Percentiles rank a stretch among this genome's conserved stretches.
These are phyloP conservation scores for Trichocladium antarcticum DNA, from an alignment of 495 filamentous ascomycete species.

Conservation along the genomic window DNA sequence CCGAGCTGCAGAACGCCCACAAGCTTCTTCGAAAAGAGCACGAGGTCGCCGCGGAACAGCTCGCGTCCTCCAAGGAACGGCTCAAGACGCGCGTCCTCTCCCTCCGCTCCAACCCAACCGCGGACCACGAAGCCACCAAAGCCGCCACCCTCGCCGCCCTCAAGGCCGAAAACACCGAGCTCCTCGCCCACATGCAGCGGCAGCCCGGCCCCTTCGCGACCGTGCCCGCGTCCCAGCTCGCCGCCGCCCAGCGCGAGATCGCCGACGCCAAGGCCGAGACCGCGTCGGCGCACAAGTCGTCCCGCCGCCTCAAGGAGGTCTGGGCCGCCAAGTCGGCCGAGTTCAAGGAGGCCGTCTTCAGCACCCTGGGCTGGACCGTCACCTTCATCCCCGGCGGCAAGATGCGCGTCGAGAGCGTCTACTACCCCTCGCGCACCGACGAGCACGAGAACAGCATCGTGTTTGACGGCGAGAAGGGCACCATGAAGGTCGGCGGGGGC, in stretches of 20 bases:
- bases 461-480: conserved; percentile 91
- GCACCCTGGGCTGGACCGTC: conserved; percentile 80
- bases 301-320: conserved; percentile 75
- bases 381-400: conserved; percentile 90
- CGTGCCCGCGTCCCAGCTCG: conserved; percentile 66
- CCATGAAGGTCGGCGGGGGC: conserved; percentile 93
- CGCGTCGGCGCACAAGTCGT: conserved; percentile 75
- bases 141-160: conserved; percentile 62
- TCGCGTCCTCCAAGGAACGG: conserved; percentile 57
- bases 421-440: conserved; percentile 53
- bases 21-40: conserved; percentile 64
- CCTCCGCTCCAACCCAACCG: conserved; percentile 80
- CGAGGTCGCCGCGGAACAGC: conserved; percentile 56
- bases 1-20: conserved; percentile 52
- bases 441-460: conserved; percentile 84
- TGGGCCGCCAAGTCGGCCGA: conserved; percentile 80
- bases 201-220: conserved; percentile 33
- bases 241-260: conserved; percentile 60
- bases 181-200: conserved; percentile 64
- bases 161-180: conserved; percentile 70
- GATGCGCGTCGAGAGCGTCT: conserved; percentile 71
- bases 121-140: conserved; percentile 72
- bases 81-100: conserved; percentile 77
- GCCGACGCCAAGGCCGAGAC: conserved; percentile 58
- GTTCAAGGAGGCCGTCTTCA: conserved; percentile 86